Evolutionary conservation across 1,139 yeast genomes (phyloP).

Genomic region (Scheffersomyces illinoinensis): DNA sequence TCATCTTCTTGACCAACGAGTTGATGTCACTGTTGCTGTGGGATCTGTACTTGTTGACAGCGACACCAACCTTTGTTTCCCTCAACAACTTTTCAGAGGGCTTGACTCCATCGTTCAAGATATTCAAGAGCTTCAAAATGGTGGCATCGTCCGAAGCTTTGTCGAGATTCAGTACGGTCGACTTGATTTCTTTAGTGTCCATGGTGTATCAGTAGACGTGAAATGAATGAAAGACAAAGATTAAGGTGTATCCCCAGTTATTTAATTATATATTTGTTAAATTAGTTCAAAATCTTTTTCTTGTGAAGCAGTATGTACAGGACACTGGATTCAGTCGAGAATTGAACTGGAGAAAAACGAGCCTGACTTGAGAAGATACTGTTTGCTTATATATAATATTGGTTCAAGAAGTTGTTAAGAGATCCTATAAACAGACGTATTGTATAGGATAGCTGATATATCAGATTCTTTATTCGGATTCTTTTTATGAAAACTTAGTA

Average conservation of each 20-base stretch:
- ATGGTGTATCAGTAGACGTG: slow-evolving; percentile 25
- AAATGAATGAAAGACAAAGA: not conserved
- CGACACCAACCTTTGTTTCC: slow-evolving; percentile 97
- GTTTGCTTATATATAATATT: too few relatives aligned
- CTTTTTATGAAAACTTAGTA: not conserved
- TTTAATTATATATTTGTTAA: too few relatives aligned
- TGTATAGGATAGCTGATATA: not conserved
- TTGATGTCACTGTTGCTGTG: slow-evolving; percentile 68
- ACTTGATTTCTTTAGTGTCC: slow-evolving; percentile 75
- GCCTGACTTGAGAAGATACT: not conserved
- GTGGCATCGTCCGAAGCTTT: slow-evolving; percentile 69
- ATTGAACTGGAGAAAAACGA: not conserved
- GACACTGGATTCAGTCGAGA: not conserved
- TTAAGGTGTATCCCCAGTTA: not conserved
- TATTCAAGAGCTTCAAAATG: slow-evolving; percentile 64
- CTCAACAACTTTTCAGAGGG: slow-evolving; percentile 86
- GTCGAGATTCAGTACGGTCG: slow-evolving; percentile 71
- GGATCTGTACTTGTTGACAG: slow-evolving; percentile 83
- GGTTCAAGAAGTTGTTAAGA: not conserved
- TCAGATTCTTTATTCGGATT: not conserved
- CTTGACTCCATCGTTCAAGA: slow-evolving; percentile 68
- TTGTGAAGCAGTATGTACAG: not conserved
- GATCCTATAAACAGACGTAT: not conserved
- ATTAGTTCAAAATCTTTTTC: not conserved
- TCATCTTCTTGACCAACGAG: slow-evolving; percentile 74